Conservation (phyloP, 164 flowering plant genomes). For the Vitis amurensis region DNA sequence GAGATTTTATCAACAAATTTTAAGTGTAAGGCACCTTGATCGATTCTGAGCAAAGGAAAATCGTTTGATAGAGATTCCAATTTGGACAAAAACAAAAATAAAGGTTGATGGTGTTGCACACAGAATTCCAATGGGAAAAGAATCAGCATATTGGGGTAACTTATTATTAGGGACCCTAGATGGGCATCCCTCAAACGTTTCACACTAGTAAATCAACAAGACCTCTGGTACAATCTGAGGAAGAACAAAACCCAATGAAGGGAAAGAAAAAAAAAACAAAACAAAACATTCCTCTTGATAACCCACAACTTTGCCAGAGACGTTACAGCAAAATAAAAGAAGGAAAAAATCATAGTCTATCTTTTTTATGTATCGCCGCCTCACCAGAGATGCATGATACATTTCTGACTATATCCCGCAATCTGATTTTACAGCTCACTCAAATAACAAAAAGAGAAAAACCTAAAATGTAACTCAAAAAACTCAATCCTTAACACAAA, state of each 20-base stretch:
- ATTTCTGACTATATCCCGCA: slow-evolving; percentile 45
- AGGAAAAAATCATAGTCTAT: slow-evolving; percentile 10
- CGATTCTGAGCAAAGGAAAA: neutral
- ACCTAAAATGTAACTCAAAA: slow-evolving; percentile 26
- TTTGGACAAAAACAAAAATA: neutral
- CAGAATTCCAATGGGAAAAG: slow-evolving; percentile 14
- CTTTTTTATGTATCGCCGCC: slow-evolving; percentile 30
- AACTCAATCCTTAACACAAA: slow-evolving; percentile 38
- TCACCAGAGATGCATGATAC: slow-evolving; percentile 47
- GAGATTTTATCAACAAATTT: no score
- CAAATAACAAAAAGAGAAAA: slow-evolving; percentile 25
- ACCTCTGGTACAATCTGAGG: slow-evolving; percentile 30
- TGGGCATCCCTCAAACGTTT: slow-evolving; percentile 36
- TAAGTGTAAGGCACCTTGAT: no score
- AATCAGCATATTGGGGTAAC: slow-evolving; percentile 23
- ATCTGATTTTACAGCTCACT: slow-evolving; percentile 54
- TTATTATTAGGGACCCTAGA: slow-evolving; percentile 41
- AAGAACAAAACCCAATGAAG: slow-evolving; percentile 21
- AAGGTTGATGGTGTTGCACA: slow-evolving; percentile 1
- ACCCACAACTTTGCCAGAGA: slow-evolving; percentile 24
- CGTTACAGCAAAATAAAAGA: slow-evolving; percentile 12
- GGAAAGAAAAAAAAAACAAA: neutral
- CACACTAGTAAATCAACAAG: slow-evolving; percentile 37
- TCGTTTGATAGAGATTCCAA: neutral
- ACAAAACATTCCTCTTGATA: slow-evolving; percentile 18